Base-by-base conservation (phyloP, 2,329 filamentous ascomycete species). In the Penicillium sumatraense region DNA sequence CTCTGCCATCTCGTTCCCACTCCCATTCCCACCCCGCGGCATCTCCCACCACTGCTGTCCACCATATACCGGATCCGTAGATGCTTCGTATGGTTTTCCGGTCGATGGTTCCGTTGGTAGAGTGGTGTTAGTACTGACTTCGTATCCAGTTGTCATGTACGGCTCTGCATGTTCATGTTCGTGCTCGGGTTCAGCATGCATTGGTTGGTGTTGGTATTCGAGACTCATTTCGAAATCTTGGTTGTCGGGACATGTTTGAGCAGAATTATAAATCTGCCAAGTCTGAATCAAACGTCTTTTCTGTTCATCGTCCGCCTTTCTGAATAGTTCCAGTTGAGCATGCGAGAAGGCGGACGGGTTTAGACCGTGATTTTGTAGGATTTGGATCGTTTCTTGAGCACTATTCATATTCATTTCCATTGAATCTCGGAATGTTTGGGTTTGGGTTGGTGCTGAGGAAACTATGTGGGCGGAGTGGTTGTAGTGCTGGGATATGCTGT, bases 101-200 rank as follows among this genome's bases (percentile, higher is more conserved):
- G 68, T 72, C 1, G 67, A 66, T 4, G 68, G 66, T 42, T 74
- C 68, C 26, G 59, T 58, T 4, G 62, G 63, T 10, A 57, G 41
- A 18, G 53, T 82, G 58, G 87, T 85, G 67, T 90, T 87, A 51
- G 85, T 80, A 54, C 81, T 80, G 55, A 85, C 80, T 66, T 91
- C 89, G 69, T 96, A 96, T 13, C 92, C 92, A 6, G 86, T 88
- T 45, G 84, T 73, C 84, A 96, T 96, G 74, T 96, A 96, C 0
- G 91, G 91, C 73, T 96, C 91, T 35, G 84, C 85, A 57, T 64
- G 53, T 23, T 60, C 59, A 10, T 40, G 48, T 9, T 46, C 18
- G 11, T 67, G 67, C 53, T 61, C 68, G 29, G 62, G 24, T n/a
- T n/a, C n/a, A n/a, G n/a, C n/a, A n/a, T n/a, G n/a, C n/a, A n/a